These are phyloP conservation scores for Madurella fahalii DNA, from an alignment of 2,329 filamentous ascomycete genomes.

Conservation along the genomic window DNA sequence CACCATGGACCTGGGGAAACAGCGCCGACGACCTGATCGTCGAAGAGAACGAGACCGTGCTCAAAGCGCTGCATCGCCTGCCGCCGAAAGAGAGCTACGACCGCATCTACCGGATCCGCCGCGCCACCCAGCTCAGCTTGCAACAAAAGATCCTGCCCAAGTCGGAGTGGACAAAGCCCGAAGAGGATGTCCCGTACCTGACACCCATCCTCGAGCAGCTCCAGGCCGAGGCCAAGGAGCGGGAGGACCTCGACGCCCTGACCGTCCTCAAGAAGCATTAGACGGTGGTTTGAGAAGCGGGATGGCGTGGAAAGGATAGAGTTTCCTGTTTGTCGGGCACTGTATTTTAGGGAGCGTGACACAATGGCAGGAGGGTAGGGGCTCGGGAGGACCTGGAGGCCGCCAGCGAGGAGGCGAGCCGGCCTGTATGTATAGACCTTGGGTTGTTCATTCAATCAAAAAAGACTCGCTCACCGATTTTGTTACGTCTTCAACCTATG, in stretches of 20 bases:
- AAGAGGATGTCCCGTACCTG: conserved; percentile 55
- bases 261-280: conserved; percentile 48
- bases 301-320: not conserved
- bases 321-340: not conserved
- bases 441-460: conserved; percentile 11
- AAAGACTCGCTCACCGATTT: conserved; percentile 6
- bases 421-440: conserved; percentile 20
- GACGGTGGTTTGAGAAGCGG: not conserved
- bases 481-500: not conserved
- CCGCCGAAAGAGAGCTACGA: conserved; percentile 89
- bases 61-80: conserved; percentile 86
- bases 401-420: not conserved
- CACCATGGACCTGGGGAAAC: conserved; percentile 11
- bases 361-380: not conserved
- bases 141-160: conserved; percentile 62
- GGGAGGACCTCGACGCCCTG: conserved; percentile 48
- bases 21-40: conserved; percentile 93
- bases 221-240: conserved; percentile 46
- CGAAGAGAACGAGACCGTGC: conserved; percentile 84
- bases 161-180: conserved; percentile 56
- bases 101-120: conserved; percentile 93
- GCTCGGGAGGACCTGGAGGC: not conserved
- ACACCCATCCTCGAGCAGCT: conserved; percentile 49
- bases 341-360: not conserved
- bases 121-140: conserved; percentile 76